A percentile compares a stretch with the other conserved stretches of the same genome.
These are phyloP conservation scores for Aspergillus niger DNA, from an alignment of 2,329 filamentous ascomycete species.

Conservation along the genomic window DNA sequence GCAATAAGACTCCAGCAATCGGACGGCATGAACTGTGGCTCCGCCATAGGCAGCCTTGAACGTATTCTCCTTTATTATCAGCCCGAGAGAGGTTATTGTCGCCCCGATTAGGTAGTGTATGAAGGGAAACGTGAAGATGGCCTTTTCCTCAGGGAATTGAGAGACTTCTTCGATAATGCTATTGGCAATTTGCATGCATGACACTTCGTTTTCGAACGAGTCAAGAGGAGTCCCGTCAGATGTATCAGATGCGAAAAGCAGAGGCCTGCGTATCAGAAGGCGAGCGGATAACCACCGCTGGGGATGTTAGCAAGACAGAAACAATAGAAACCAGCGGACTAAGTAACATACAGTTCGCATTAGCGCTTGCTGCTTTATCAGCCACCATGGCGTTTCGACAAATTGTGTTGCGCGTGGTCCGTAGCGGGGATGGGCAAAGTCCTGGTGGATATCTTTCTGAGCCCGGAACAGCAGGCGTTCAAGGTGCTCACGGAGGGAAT, in stretches of 20 bases:
- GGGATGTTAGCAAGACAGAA: background rate
- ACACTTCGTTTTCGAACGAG: slow-evolving; percentile 22
- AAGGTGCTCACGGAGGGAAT: slow-evolving; percentile 20
- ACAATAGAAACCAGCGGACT: background rate
- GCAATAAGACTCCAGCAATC: slow-evolving; percentile 22
- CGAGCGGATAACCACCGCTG: slow-evolving; percentile 25
- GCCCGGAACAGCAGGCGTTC: slow-evolving; percentile 20
- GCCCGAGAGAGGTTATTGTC: slow-evolving; percentile 22
- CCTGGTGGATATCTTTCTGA: slow-evolving; percentile 17
- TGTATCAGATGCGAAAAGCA: slow-evolving; percentile 12
- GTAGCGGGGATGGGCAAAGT: slow-evolving; percentile 18
- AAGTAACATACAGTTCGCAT: slow-evolving; percentile 25
- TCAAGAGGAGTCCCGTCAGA: slow-evolving; percentile 9
- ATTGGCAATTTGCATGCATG: slow-evolving; percentile 23
- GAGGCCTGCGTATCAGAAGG: slow-evolving; percentile 24
- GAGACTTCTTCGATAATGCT: slow-evolving; percentile 22
- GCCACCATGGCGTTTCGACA: slow-evolving; percentile 18
- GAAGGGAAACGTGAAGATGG: slow-evolving; percentile 27
- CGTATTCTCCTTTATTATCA: slow-evolving; percentile 22
- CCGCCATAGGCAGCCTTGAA: slow-evolving; percentile 19
- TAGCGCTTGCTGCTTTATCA: slow-evolving; percentile 22
- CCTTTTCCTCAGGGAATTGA: slow-evolving; percentile 22
- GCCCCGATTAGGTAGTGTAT: slow-evolving; percentile 24
- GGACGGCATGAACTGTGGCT: slow-evolving; percentile 17
- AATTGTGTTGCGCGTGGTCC: background rate